Percentiles rank a stretch among this genome's conserved stretches.
phyloP scores from a whole-genome alignment of 2,329 filamentous ascomycete genomes.

The Pseudogymnoascus sp. region DNA sequence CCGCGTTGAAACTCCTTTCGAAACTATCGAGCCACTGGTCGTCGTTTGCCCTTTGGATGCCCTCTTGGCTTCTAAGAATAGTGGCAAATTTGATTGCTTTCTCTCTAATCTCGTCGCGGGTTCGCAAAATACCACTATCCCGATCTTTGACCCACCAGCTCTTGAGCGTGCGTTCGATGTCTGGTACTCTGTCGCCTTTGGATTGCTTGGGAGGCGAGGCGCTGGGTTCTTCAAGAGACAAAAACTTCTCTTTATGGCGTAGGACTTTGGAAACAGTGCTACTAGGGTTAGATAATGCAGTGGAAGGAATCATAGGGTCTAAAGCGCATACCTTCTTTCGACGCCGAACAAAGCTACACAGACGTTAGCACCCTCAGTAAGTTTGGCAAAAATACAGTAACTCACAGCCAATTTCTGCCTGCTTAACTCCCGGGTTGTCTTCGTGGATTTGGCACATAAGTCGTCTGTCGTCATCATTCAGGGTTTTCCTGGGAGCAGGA shows the following conservation, averaged over 20 bases:
- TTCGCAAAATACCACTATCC: constrained; percentile 63
- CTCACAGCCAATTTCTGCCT: constrained; percentile 88
- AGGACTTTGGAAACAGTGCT: constrained; percentile 99
- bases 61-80: constrained; percentile 62
- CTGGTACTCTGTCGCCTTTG: constrained; percentile 70
- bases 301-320: not conserved
- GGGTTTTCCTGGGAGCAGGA: constrained; percentile 69
- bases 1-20: constrained; percentile 61
- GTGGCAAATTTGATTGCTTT: constrained; percentile 76
- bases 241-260: constrained; percentile 88
- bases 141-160: constrained; percentile 79
- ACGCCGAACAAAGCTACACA: constrained; percentile 75
- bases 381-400: constrained; percentile 11
- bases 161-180: constrained; percentile 83
- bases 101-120: constrained; percentile 74
- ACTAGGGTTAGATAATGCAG: constrained; percentile 20
- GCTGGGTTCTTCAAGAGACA: constrained; percentile 70
- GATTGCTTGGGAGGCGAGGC: constrained; percentile 71
- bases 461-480: constrained; percentile 84
- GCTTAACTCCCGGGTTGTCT: constrained; percentile 81
- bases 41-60: constrained; percentile 61
- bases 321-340: constrained; percentile 70
- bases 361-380: constrained; percentile 25
- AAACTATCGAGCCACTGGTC: constrained; percentile 87
- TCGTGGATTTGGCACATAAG: constrained; percentile 92